Evolutionary conservation across 805 yeast species (phyloP).

Genomic region (Citeromyces matritensis): DNA sequence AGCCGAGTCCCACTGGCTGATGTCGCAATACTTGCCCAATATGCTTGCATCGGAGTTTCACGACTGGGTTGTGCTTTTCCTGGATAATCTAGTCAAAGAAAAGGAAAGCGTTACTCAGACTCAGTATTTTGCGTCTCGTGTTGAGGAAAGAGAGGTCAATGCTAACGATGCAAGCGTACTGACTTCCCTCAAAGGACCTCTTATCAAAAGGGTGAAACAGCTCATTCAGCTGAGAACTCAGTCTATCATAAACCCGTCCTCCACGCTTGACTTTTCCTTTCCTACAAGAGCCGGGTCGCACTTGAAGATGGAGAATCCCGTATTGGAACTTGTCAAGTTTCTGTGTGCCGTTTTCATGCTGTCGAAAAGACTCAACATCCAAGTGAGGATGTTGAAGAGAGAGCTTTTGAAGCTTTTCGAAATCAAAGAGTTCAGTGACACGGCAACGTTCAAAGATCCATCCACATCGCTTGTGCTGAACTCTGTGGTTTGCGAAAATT

Average conservation of each 20-base stretch:
- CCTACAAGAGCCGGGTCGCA: conserved; percentile 71
- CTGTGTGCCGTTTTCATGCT: conserved; percentile 60
- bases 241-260: conserved; percentile 49
- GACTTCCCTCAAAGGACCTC: conserved; percentile 24
- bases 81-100: conserved; percentile 50
- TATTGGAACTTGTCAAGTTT: conserved; percentile 65
- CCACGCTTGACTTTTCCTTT: conserved; percentile 49
- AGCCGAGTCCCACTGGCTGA: conserved; percentile 63
- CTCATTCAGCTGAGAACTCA: conserved; percentile 48
- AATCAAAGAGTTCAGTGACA: conserved; percentile 70
- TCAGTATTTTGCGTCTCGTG: conserved; percentile 32
- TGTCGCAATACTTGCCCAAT: conserved; percentile 57
- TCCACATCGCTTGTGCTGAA: conserved; percentile 52
- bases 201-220: conserved; percentile 50
- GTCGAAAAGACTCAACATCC: conserved; percentile 49
- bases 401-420: conserved; percentile 63
- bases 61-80: conserved; percentile 69
- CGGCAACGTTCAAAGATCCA: conserved; percentile 62
- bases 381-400: conserved; percentile 60
- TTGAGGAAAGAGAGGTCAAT: conserved; percentile 12
- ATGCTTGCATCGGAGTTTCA: conserved; percentile 73
- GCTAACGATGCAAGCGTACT: conserved; percentile 6
- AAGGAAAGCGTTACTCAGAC: conserved; percentile 51
- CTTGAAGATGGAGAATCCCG: conserved; percentile 44
- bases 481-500: conserved; percentile 64